Base-by-base conservation (phyloP, 2,329 filamentous ascomycete species). In the Fusarium sp. region DNA sequence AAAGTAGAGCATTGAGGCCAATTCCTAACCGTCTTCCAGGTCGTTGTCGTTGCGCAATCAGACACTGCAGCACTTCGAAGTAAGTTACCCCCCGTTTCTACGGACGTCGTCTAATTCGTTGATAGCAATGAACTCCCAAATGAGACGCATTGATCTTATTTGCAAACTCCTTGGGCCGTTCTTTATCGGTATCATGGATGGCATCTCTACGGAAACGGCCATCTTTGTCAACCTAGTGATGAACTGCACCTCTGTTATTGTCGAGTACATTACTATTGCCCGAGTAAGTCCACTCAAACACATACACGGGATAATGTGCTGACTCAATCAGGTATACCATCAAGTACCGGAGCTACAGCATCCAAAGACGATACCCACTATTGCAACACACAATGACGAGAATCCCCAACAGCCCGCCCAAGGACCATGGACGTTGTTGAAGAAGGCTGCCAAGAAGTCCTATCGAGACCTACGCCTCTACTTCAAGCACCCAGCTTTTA, bases 111-210 rank as follows among this genome's bases (percentile, higher is more conserved):
- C 56, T 61, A 47, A 68, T 24, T 13, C 34, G 47, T 14, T n/a
- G 31, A 31, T 29, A 81, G 84, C 81, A 8, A 79, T 91, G 29
- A 91, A 91, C 76, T 86, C 89, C 3, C 83, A 84, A n/a, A 90
- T 91, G 87, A 85, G 89, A n/a, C 86, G 90, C 6, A 91, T 91
- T 52, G 89, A 91, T 67, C 82, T 91, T 6, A 78, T 88, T 18
- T 91, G 89, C 81, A 91, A 91, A 74, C 83, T 91, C 2, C 66
- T 89, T 2, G 89, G 87, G 0, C 90, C 89, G 0, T 81, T 91
- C 2, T 82, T 84, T n/a, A 87, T 91, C 35, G 86, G 88, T 2
- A 76, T 89, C 1, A 72, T 91, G 0, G 87, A 89, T 57, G 84
- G 81, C 0, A 80, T 79, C 3, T 90, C 88, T 0, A 87, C 87